Conservation (phyloP, 768 basidiomycete genomes). For the Hebeloma cylindrosporum region DNA sequence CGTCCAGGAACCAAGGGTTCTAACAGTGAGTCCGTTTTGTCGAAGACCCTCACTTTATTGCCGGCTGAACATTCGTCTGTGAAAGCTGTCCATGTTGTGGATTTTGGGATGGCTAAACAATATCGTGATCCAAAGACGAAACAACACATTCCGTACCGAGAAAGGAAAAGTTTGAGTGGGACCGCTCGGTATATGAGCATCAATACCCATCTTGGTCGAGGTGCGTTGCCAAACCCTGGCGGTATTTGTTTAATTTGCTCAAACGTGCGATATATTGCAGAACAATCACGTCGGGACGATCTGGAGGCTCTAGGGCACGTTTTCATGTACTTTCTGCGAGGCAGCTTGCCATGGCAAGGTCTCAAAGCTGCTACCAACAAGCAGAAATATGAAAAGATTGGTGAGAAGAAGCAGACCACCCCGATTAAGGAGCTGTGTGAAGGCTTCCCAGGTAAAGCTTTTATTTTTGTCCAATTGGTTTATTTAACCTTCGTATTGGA, state of each 20-base stretch:
- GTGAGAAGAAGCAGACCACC: slow-evolving; percentile 99
- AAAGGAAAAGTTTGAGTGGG: slow-evolving; percentile 94
- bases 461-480: slow-evolving; percentile 4
- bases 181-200: slow-evolving; percentile 99
- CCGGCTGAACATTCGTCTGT: slow-evolving; percentile 6
- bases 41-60: slow-evolving; percentile 5
- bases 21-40: slow-evolving; percentile 55
- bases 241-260: slow-evolving; percentile 6
- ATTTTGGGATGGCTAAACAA: slow-evolving; percentile 99
- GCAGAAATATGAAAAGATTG: slow-evolving; percentile 99
- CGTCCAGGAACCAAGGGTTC: slow-evolving; percentile 88
- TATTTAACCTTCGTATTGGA: slow-evolving; percentile 7
- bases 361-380: slow-evolving; percentile 99
- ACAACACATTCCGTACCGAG: slow-evolving; percentile 98
- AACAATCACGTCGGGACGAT: slow-evolving; percentile 94
- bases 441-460: slow-evolving; percentile 77
- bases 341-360: slow-evolving; percentile 98
- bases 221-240: slow-evolving; percentile 41
- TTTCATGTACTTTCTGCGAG: slow-evolving; percentile 99
- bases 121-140: slow-evolving; percentile 99
- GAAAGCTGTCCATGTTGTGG: slow-evolving; percentile 87
- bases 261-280: slow-evolving; percentile 33
- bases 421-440: slow-evolving; percentile 97
- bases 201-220: slow-evolving; percentile 97
- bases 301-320: slow-evolving; percentile 99